These are phyloP conservation scores for Phytophthora pluvialis DNA, from an alignment of 352 stramenopile genomes.

Conservation along the genomic window DNA sequence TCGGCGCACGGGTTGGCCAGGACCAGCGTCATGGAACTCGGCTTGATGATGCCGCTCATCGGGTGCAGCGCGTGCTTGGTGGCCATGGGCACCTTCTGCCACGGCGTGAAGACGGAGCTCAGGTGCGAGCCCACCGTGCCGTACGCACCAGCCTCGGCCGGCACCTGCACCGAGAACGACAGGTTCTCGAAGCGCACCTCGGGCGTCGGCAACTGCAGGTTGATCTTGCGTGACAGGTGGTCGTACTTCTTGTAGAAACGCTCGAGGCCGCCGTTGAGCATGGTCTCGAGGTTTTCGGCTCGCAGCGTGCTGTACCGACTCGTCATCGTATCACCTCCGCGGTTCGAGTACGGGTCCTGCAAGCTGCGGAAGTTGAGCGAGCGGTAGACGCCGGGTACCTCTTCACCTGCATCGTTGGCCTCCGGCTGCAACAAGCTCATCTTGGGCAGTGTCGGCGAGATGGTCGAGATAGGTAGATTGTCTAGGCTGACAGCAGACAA, in stretches of 20 bases:
- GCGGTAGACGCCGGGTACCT: slow-evolving; percentile 65
- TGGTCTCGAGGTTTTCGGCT: slow-evolving; percentile 52
- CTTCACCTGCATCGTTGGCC: slow-evolving; percentile 26
- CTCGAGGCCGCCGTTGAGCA: slow-evolving; percentile 66
- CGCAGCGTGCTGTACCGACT: slow-evolving; percentile 45
- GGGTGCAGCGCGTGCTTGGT: slow-evolving; percentile 59
- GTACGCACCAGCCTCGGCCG: slow-evolving; percentile 51
- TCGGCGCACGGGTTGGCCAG: slow-evolving; percentile 61
- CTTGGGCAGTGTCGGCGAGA: too few relatives aligned
- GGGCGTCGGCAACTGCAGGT: slow-evolving; percentile 23
- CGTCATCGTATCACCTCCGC: slow-evolving; percentile 22
- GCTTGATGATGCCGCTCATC: slow-evolving; percentile 73
- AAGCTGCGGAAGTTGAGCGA: slow-evolving; percentile 70
- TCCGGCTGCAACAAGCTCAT: slow-evolving; percentile 34
- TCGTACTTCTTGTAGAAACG: slow-evolving; percentile 37
- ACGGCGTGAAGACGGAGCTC: slow-evolving; percentile 53
- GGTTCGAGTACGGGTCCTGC: slow-evolving; percentile 71
- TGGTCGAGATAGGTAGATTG: too few relatives aligned
- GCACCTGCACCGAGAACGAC: slow-evolving; percentile 31
- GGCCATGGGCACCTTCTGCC: slow-evolving; percentile 45
- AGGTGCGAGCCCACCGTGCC: slow-evolving; percentile 35
- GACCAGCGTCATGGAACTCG: slow-evolving; percentile 48
- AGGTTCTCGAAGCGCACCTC: slow-evolving; percentile 26
- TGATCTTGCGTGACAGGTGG: slow-evolving; percentile 23
- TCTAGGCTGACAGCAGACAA: too few relatives aligned